phyloP scores from a whole-genome alignment of 495 filamentous ascomycete species.

The Penicillium cosmopolitanum region DNA sequence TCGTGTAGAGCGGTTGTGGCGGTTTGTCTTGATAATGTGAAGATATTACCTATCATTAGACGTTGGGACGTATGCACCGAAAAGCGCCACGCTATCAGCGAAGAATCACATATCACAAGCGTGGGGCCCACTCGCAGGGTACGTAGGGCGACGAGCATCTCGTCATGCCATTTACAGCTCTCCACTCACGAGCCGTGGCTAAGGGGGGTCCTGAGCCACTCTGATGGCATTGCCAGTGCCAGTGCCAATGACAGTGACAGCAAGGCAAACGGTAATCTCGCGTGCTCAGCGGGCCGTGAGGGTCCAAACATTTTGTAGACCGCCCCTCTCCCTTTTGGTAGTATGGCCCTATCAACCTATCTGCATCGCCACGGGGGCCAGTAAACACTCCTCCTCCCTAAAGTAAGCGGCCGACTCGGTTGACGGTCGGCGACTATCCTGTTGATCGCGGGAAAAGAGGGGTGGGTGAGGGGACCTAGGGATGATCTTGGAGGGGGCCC shows the following conservation, averaged over 20 bases:
- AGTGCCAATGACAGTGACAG: not conserved
- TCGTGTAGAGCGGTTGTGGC: constrained; percentile 26
- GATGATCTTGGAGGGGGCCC: not conserved
- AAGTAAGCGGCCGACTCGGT: not conserved
- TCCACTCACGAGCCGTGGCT: constrained; percentile 19
- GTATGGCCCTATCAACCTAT: not conserved
- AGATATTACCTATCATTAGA: constrained; percentile 2
- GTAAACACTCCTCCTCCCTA: not conserved
- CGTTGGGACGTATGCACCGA: not conserved
- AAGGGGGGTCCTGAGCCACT: constrained; percentile 13
- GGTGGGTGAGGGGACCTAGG: not conserved
- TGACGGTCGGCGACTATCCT: constrained; percentile 17
- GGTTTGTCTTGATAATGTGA: constrained; percentile 12
- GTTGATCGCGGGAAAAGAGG: constrained; percentile 27
- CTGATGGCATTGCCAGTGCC: not conserved
- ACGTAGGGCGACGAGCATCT: not conserved
- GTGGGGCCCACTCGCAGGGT: not conserved
- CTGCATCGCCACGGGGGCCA: constrained; percentile 8
- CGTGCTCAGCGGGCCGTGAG: constrained; percentile 18
- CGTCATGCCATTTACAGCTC: constrained; percentile 7
- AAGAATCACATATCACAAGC: constrained; percentile 2
- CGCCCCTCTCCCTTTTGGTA: constrained; percentile 5
- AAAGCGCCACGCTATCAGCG: constrained; percentile 15
- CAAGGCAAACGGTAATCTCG: constrained; percentile 13
- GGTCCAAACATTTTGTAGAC: constrained; percentile 20